phyloP scores from a whole-genome alignment of 495 filamentous ascomycete species.

The Sphaerosporella brunnea region DNA sequence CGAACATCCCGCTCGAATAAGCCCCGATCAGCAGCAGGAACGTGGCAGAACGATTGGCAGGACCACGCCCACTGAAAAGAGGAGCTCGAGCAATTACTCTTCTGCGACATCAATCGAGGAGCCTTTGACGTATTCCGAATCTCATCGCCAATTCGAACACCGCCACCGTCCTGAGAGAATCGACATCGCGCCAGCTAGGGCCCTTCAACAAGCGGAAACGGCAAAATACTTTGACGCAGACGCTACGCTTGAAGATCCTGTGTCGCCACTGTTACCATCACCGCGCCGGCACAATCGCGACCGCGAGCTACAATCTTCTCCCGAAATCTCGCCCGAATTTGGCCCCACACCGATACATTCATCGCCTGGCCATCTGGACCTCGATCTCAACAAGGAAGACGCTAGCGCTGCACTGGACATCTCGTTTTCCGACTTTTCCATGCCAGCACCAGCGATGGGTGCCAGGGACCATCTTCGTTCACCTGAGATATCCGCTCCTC shows the following conservation, averaged over 20 bases:
- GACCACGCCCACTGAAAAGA: neutral
- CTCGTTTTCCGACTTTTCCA: slow-evolving; percentile 2
- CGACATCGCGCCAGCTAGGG: neutral
- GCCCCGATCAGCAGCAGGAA: neutral
- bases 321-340: neutral
- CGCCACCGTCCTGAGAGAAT: neutral
- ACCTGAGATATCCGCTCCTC: neutral
- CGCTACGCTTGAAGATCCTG: neutral
- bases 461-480: neutral
- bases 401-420: neutral
- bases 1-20: neutral
- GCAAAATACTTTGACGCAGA: slow-evolving; percentile 4
- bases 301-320: neutral
- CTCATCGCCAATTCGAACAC: neutral
- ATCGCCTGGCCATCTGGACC: neutral
- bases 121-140: neutral
- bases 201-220: slow-evolving; percentile 1
- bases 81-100: neutral
- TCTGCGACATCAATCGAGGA: neutral
- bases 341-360: neutral
- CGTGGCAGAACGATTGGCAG: neutral
- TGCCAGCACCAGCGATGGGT: slow-evolving; percentile 4
- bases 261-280: slow-evolving; percentile 2
- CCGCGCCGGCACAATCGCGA: neutral
- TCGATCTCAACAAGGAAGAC: neutral